A percentile compares a stretch with the other conserved stretches of the same genome.
phyloP scores from a whole-genome alignment of 148 eudicot species.

The Rhododendron griersonianum region DNA sequence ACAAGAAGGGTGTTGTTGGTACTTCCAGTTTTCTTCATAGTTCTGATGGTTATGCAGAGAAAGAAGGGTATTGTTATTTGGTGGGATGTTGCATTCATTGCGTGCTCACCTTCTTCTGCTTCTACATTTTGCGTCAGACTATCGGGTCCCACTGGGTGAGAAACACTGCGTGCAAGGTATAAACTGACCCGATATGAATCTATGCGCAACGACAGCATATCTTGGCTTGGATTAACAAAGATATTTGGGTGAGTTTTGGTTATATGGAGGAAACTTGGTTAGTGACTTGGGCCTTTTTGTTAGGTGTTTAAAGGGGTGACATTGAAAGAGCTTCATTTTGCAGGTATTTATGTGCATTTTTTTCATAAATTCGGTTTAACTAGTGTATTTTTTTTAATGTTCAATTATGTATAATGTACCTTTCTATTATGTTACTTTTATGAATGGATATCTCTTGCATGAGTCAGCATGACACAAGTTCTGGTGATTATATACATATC shows the following conservation, averaged over 20 bases:
- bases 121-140: not conserved
- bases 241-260: conserved; percentile 1
- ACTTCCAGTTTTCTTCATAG: not conserved
- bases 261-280: conserved; percentile 5
- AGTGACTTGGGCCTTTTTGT: conserved; percentile 2
- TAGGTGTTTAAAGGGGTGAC: conserved; percentile 14
- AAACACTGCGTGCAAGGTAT: not conserved
- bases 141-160: not conserved
- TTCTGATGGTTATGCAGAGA: conserved; percentile 1
- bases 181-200: not conserved
- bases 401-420: conserved; percentile 6
- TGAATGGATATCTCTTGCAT: not conserved
- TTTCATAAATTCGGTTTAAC: not conserved
- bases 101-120: conserved; percentile 12
- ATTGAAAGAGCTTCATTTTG: conserved; percentile 20
- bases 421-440: not conserved
- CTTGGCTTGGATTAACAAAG: conserved; percentile 5
- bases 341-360: conserved; percentile 11
- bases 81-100: conserved; percentile 8
- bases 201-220: conserved; percentile 6
- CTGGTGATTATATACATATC: not conserved
- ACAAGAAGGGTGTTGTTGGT: not conserved
- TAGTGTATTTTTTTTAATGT: not conserved
- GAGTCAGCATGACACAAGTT: not conserved
- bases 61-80: not conserved